Base-by-base conservation (phyloP, 805 yeast species). In the Scheffersomyces ergatensis region DNA sequence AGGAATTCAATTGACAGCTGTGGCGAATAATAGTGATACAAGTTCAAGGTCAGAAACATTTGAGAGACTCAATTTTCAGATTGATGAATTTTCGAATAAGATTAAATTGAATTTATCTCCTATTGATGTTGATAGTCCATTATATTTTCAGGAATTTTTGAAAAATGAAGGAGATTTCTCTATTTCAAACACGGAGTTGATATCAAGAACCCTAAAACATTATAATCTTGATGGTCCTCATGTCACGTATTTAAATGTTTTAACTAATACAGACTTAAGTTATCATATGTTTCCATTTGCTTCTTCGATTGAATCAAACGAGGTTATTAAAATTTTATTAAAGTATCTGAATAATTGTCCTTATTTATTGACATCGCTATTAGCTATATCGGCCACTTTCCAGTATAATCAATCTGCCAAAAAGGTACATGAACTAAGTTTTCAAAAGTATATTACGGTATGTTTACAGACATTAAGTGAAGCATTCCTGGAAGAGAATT, bases 371-470 rank as follows among this genome's bases (percentile, higher is more conserved):
- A 80, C 82, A 19, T 82, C 88, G 1, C 70, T 83, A 5, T 60
- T 84, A 37, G 85, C 89, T 0, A 79, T 81, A 41, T 86, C 88
- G 9, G 88, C 89, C 0, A 66, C 80, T 17, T 68, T 78, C 6
- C 63, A 75, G 4, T 74, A 68, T 43, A 66, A 77, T 44, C 62
- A 65, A 26, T 63, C 74, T 1, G 48, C 49, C 12, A 48, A 53
- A 45, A 52, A 24, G 50, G 60, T 29, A 52, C 72, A 9, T 71
- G 75, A 44, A 79, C 74, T 57, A 80, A 80, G 54, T 71, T 68
- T 49, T 72, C 78, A 26, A 78, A 80, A 75, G 16, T 84, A 83
- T 50, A 59, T 82, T 21, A 73, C 82, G 5, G 72, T 73, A 24
- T 82, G 89, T 53, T 60, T 83, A 41, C 72, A 72, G 40, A 63